Base-by-base conservation (phyloP, 1,139 yeast genomes). In the Taphrina sp. region DNA sequence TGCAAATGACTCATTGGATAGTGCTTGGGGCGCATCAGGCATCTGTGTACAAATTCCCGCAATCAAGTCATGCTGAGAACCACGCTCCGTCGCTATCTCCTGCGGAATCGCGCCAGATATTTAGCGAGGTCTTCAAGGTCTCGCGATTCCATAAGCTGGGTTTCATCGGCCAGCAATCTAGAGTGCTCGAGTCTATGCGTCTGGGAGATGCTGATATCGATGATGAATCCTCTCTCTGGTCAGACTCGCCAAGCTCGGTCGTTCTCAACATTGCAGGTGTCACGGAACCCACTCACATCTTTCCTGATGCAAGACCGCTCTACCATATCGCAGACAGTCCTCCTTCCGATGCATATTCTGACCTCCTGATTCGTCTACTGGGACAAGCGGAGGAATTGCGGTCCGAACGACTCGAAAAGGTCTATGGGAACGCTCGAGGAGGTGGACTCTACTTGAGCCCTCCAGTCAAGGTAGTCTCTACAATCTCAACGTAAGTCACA, bases 261-360 rank as follows among this genome's bases (percentile, higher is more conserved):
- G 36, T 56, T 10, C 35, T 56, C 17, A 56, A 46, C 14, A 43
- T 56, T 16, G 58, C 58, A 14, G 58, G 58, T 1, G 31, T 56
- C 10, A 51, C 42, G 31, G 52, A 56, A 36, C 26, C 44, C 14
- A 52, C 29, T 20, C 41, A 41, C 43, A 52, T 52, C 37, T 56
- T 56, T 36, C 56, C 51, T 10, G 53, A 53, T 16, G 20, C 23
- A n/a, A 29, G 35, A 31, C 59, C 60, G 7, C 39, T 53, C 20
- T 58, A 46, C 34, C 39, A 33, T 3, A 58, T 58, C 20, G 35
- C 52, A 5, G 39, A 49, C 26, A 42, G 53, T 36, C 60, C 60
- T 12, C 47, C 57, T 26, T 42, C 54, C 8, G 51, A 49, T 16
- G 59, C 60, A 8, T 58, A 47, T 19, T 42, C 45, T 5, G 53